These are phyloP conservation scores for Fraxinus greggii DNA, from an alignment of 305 asterid genomes.

Conservation along the genomic window DNA sequence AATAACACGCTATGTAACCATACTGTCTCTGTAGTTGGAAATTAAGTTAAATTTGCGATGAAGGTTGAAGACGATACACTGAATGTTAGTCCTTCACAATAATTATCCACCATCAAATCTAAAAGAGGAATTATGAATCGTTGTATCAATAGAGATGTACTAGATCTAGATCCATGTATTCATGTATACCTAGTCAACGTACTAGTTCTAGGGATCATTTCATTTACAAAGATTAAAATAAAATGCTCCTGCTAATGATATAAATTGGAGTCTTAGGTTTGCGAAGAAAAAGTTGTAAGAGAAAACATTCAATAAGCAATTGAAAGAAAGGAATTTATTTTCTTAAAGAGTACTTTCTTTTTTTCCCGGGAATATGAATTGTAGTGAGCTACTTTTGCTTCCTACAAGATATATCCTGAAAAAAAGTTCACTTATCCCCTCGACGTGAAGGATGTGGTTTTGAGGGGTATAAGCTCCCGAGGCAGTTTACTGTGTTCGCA, in stretches of 20 bases:
- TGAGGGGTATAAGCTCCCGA: not conserved
- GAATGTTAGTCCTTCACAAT: not conserved
- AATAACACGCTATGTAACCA: not conserved
- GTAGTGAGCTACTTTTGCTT: not conserved
- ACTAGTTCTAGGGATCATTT: not conserved
- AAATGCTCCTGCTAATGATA: not conserved
- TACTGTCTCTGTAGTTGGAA: not conserved
- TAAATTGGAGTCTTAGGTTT: not conserved
- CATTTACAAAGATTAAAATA: not conserved
- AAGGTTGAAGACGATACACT: not conserved
- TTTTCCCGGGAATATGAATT: not conserved
- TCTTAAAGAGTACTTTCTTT: not conserved
- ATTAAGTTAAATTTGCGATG: no score
- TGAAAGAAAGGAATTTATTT: not conserved
- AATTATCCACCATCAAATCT: not conserved
- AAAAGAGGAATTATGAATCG: not conserved
- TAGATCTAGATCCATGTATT: not conserved
- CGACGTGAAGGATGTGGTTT: not conserved
- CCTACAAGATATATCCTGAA: not conserved
- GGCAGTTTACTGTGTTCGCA: not conserved
- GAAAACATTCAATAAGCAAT: not conserved
- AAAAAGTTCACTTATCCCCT: not conserved
- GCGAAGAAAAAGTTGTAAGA: not conserved
- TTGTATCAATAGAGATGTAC: not conserved
- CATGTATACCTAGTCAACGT: not conserved